Evolutionary conservation across 192 early-diverging fungal genomes (phyloP), one percentile per base, ranked within the genome.

Genomic region (Coemansia sp.): DNA sequence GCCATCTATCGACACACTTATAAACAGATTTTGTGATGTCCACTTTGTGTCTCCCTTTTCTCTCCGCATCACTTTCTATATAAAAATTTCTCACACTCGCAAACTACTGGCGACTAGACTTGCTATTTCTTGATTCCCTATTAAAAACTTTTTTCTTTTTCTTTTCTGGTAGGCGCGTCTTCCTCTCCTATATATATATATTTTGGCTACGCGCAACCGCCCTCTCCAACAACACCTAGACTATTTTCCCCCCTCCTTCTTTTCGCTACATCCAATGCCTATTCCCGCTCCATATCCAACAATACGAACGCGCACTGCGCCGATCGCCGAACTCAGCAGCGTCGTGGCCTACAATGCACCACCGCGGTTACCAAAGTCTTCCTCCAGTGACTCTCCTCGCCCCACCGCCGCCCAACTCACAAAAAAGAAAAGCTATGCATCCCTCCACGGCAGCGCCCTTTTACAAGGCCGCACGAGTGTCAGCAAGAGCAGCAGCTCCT

Each of bases 261-360:
- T 37, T 38, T 44, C 20, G 18, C 20, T 52, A 16, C 30, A 38
- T 55, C 52, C 9, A 35, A 58, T 58, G 55, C 55, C 55, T 58
- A 37, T 61, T 62, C 50, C 65, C 35, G 50, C 65, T 41, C 59
- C 41, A 56, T 30, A 18, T 24, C 63, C 39, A 41, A 49, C 62
- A 37, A 12, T 60, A n/a, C 65, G 70, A 52, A 59, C 71, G 44
- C 73, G 63, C 47, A 59, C 66, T 27, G 69, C 58, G 70, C 66
- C 78, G 5, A 59, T 81, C 4, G 70, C 78, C 16, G 73, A 75
- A 39, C 52, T 81, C 41, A 62, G 73, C 29, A 73, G 66, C 39
- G 50, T 81, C 41, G 70, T 75, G 37, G 78, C 78, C 59, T 34
- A 64, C 53, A 75, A 63, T 53, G 62, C 16, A 27, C 68, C 77